These are phyloP conservation scores for Hymenoscyphus scutula DNA, from an alignment of 2,329 filamentous ascomycete genomes.

Conservation along the genomic window DNA sequence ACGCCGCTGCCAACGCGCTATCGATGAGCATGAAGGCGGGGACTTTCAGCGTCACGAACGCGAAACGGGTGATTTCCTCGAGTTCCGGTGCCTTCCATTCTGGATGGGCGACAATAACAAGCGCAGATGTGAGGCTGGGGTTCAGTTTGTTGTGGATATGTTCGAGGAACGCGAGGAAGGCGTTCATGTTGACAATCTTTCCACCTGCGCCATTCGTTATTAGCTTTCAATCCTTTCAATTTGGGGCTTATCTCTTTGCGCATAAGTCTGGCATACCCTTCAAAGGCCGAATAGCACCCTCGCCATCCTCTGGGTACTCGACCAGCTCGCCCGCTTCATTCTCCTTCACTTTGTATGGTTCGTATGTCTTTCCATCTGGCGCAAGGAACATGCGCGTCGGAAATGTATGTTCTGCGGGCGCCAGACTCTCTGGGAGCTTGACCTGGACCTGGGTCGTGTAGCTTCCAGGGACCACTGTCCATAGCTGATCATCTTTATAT, in stretches of 20 bases:
- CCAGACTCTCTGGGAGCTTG: slow-evolving; percentile 50
- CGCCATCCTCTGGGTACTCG: slow-evolving; percentile 82
- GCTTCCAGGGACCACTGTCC: slow-evolving; percentile 46
- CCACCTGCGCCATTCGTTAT: slow-evolving; percentile 52
- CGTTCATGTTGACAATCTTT: slow-evolving; percentile 83
- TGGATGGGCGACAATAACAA: slow-evolving; percentile 85
- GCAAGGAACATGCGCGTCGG: slow-evolving; percentile 89
- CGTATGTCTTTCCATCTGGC: slow-evolving; percentile 73
- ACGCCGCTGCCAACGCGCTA: slow-evolving; percentile 81
- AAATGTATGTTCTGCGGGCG: slow-evolving; percentile 81
- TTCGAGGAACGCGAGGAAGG: slow-evolving; percentile 89
- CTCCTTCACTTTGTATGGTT: slow-evolving; percentile 75
- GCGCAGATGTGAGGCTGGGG: slow-evolving; percentile 89
- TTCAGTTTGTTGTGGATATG: slow-evolving; percentile 89
- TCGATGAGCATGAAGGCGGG: slow-evolving; percentile 90
- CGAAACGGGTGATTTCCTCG: slow-evolving; percentile 85
- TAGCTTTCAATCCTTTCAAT: slow-evolving; percentile 13
- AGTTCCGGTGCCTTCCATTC: slow-evolving; percentile 86
- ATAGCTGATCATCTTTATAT: slow-evolving; percentile 35
- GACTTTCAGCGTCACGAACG: slow-evolving; percentile 96
- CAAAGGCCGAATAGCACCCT: slow-evolving; percentile 89
- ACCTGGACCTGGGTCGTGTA: slow-evolving; percentile 37
- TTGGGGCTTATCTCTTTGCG: not conserved
- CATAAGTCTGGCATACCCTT: slow-evolving; percentile 43
- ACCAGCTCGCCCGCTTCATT: slow-evolving; percentile 66